Evolutionary conservation across 441 rosid genomes (phyloP), one percentile per base, ranked within the genome.

Genomic region (Hura crepitans): DNA sequence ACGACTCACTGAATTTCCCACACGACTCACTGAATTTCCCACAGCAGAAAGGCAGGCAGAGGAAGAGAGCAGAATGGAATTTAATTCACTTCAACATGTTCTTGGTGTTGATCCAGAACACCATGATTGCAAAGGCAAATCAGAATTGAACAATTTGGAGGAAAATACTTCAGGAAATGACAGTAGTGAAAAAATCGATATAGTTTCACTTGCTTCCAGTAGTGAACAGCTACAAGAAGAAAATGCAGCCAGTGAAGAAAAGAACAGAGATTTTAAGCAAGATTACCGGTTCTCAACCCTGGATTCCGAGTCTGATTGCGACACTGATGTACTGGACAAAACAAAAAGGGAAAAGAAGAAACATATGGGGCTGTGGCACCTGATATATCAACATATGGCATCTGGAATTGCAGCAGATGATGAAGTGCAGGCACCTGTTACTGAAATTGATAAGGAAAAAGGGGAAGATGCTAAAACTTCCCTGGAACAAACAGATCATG

Each of bases 301-400:
- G 62, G 84, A 68, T 63, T 57, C 74, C 56, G 74, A 64, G 69
- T 57, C 70, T 28, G 62, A 78, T 55, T 60, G 7, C 49, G 57
- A 50, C 43, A 33, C 45, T 37, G 70, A 69, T 49, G 74, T 7
- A 66, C 45, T 59, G 30, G 27, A 27, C 23, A 72, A 58, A 56
- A 37, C 62, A 10, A 78, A 76, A 20, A 60, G 37, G 66, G 89
- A 78, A 72, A 75, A 77, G 69, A 79, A 73, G 59, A 83, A 77
- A 61, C 78, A 79, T 23, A 53, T 57, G 42, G 73, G 75, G 51
- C 58, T 84, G 67, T 83, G 86, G 95, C 61, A 65, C 65, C 42
- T 80, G 66, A 76, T 85, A 71, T 85, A 83, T 79, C 82, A 73
- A 73, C 77, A 84, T 51, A 81, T 85, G 91, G 89, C 66, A 77